phyloP scores from a whole-genome alignment of 441 rosid species.

The Pelargonium australe region DNA sequence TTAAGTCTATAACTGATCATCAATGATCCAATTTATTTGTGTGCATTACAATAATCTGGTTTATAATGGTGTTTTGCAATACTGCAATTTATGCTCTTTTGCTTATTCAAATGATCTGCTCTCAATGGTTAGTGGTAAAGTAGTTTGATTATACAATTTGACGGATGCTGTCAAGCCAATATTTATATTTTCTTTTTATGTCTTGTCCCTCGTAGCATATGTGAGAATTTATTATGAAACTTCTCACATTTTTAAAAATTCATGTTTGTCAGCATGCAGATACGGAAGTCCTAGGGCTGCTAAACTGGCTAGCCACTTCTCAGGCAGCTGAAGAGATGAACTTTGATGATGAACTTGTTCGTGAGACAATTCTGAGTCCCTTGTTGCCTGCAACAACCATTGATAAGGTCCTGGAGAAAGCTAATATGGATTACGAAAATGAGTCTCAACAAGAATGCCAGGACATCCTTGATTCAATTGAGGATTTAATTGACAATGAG shows the following conservation, averaged over 20 bases:
- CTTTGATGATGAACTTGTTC: slow-evolving; percentile 91
- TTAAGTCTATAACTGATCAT: too few species aligned
- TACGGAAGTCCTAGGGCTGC: slow-evolving; percentile 68
- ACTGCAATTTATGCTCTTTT: slow-evolving; percentile 2
- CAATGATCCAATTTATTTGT: neutral
- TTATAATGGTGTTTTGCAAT: neutral
- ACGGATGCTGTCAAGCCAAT: too few species aligned
- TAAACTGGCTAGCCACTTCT: slow-evolving; percentile 89
- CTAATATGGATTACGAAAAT: slow-evolving; percentile 64
- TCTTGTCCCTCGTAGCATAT: slow-evolving; percentile 10
- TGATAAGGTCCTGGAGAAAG: slow-evolving; percentile 73
- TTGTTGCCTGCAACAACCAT: slow-evolving; percentile 59
- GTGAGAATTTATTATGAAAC: neutral
- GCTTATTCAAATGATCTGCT: neutral
- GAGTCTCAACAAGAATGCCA: slow-evolving; percentile 94
- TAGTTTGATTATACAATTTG: too few species aligned
- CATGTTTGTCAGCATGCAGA: slow-evolving; percentile 44
- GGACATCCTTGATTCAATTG: slow-evolving; percentile 92
- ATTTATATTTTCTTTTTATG: neutral
- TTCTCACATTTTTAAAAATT: slow-evolving; percentile 13
- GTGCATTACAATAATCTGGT: slow-evolving; percentile 9
- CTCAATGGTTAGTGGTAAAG: too few species aligned
- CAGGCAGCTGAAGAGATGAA: slow-evolving; percentile 90
- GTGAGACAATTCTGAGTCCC: slow-evolving; percentile 77
- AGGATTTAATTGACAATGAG: slow-evolving; percentile 40